Evolutionary conservation across 176 grass and related monocot species (phyloP).

Genomic region (Aegilops sharonensis): DNA sequence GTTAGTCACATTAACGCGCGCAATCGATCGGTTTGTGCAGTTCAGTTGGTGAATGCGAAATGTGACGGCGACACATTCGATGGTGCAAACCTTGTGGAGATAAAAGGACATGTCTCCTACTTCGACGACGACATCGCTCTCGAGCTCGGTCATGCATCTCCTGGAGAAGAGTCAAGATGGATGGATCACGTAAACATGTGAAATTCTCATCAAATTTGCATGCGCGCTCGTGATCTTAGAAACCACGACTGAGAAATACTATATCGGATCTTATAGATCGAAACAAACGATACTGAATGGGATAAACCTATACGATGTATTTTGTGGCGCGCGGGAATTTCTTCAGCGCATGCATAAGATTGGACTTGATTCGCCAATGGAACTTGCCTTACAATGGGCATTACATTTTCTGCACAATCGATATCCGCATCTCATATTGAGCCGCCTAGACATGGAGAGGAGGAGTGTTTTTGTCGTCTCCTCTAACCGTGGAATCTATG

Average conservation of each 20-base stretch:
- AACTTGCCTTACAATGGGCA: too few species aligned
- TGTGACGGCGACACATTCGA: background rate
- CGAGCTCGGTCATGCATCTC: slow-evolving; percentile 60
- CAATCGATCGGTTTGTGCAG: too few species aligned
- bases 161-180: slow-evolving; percentile 27
- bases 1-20: too few species aligned
- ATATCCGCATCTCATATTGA: too few species aligned
- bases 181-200: background rate
- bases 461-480: too few species aligned
- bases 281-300: background rate
- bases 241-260: background rate
- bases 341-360: background rate
- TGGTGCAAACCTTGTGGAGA: slow-evolving; percentile 60
- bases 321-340: too few species aligned
- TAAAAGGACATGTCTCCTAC: slow-evolving; percentile 69
- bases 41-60: background rate
- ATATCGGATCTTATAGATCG: background rate
- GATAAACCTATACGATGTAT: background rate
- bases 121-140: slow-evolving; percentile 62
- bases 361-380: too few species aligned
- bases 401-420: too few species aligned
- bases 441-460: too few species aligned
- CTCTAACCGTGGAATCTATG: too few species aligned
- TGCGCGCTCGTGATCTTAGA: background rate
- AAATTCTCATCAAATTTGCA: background rate